These are phyloP conservation scores for Astrothelium macrocarpum DNA, from an alignment of 495 filamentous ascomycete species.

Conservation along the genomic window DNA sequence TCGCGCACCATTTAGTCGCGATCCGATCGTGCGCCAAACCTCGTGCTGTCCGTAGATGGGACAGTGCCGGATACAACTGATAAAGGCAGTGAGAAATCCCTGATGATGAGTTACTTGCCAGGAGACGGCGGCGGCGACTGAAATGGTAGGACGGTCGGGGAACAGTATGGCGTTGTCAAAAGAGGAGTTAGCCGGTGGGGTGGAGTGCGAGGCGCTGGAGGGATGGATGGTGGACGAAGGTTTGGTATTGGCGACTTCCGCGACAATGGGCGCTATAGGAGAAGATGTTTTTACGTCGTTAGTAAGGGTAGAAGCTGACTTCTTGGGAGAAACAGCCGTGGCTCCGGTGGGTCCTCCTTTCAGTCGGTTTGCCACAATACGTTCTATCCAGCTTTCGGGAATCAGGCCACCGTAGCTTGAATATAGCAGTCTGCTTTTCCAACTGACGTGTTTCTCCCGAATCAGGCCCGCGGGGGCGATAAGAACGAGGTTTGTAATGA, in stretches of 20 bases:
- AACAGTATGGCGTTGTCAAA: conserved; percentile 14
- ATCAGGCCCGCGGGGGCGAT: conserved; percentile 69
- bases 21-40: conserved; percentile 50
- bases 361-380: conserved; percentile 48
- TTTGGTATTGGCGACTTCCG: conserved; percentile 11
- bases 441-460: conserved; percentile 51
- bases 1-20: conserved; percentile 39
- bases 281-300: neutral
- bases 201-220: neutral
- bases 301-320: neutral
- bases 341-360: conserved; percentile 10
- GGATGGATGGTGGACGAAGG: conserved; percentile 6
- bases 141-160: conserved; percentile 34
- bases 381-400: conserved; percentile 46
- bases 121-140: conserved; percentile 36
- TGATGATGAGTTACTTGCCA: conserved; percentile 50
- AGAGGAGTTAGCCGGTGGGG: neutral
- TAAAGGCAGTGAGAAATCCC: conserved; percentile 49
- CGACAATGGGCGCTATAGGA: neutral
- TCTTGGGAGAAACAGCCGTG: neutral
- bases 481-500: conserved; percentile 58
- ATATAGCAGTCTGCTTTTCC: conserved; percentile 52
- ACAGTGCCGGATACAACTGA: conserved; percentile 48
- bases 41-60: conserved; percentile 43
- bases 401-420: conserved; percentile 39